These are phyloP conservation scores for Kazachstania africana DNA, from an alignment of 805 yeast genomes.

Conservation along the genomic window DNA sequence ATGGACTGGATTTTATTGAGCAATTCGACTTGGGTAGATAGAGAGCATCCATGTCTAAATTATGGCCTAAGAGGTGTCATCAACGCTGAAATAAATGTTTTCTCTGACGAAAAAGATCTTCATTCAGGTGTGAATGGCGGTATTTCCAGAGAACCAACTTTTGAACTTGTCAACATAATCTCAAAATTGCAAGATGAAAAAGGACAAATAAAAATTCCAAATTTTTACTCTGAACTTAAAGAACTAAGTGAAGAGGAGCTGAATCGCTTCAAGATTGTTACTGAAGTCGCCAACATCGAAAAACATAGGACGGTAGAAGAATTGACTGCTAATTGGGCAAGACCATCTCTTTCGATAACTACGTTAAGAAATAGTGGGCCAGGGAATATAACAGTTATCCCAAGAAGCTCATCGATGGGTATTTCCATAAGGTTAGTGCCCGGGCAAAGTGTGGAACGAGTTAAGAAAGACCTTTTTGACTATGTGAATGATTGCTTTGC, in stretches of 20 bases:
- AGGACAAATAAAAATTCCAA: constrained; percentile 50
- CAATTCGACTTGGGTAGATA: constrained; percentile 92
- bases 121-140: constrained; percentile 98
- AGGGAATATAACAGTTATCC: constrained; percentile 78
- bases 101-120: constrained; percentile 70
- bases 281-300: constrained; percentile 27
- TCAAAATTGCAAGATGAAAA: constrained; percentile 48
- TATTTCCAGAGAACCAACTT: constrained; percentile 73
- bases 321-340: constrained; percentile 73
- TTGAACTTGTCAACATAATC: constrained; percentile 67
- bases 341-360: constrained; percentile 82
- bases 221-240: constrained; percentile 57
- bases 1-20: constrained; percentile 86
- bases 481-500: constrained; percentile 40
- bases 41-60: constrained; percentile 77
- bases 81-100: constrained; percentile 60
- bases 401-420: constrained; percentile 64
- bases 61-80: constrained; percentile 91
- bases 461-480: constrained; percentile 38
- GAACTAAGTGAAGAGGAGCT: constrained; percentile 48
- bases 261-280: constrained; percentile 49
- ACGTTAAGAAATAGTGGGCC: constrained; percentile 83
- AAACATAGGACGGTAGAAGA: constrained; percentile 31
- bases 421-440: constrained; percentile 84
- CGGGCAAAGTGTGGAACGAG: constrained; percentile 54